Percentiles rank a stretch among this genome's conserved stretches.
phyloP scores from a whole-genome alignment of 2,329 filamentous ascomycete genomes.

The Colletotrichum tamarilloi region DNA sequence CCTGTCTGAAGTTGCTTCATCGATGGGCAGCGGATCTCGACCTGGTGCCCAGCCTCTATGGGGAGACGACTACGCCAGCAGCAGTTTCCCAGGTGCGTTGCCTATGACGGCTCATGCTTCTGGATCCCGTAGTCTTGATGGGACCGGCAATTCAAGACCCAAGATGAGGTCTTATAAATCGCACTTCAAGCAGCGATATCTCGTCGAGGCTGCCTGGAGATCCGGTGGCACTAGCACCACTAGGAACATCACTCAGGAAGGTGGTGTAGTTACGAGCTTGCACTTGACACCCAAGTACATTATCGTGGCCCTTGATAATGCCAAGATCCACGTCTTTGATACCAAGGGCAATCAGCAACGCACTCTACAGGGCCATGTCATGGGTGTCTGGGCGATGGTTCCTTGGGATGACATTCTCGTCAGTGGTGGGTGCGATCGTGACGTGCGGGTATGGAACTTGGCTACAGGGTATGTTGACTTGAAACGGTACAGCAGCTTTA shows the following conservation, averaged over 20 bases:
- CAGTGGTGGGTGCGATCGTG: slow-evolving; percentile 94
- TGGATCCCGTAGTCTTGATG: slow-evolving; percentile 67
- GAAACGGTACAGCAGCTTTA: background rate
- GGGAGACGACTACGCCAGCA: slow-evolving; percentile 44
- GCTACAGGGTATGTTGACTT: slow-evolving; percentile 79
- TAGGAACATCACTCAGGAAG: slow-evolving; percentile 93
- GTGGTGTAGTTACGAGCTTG: slow-evolving; percentile 94
- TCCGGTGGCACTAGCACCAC: slow-evolving; percentile 87
- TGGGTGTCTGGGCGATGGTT: slow-evolving; percentile 99
- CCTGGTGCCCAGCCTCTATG: slow-evolving; percentile 27
- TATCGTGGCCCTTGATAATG: slow-evolving; percentile 96
- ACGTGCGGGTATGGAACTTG: slow-evolving; percentile 97
- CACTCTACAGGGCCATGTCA: slow-evolving; percentile 93
- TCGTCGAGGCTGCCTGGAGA: slow-evolving; percentile 97
- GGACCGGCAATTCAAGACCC: slow-evolving; percentile 58
- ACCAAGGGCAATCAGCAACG: slow-evolving; percentile 88
- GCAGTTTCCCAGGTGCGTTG: slow-evolving; percentile 58
- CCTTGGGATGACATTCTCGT: slow-evolving; percentile 96
- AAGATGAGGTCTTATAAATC: slow-evolving; percentile 89
- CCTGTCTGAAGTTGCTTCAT: slow-evolving; percentile 58
- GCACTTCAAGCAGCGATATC: slow-evolving; percentile 96
- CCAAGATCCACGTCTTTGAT: slow-evolving; percentile 98
- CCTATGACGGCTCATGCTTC: slow-evolving; percentile 49
- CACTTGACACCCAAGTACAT: slow-evolving; percentile 97
- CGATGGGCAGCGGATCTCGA: slow-evolving; percentile 20